These are phyloP conservation scores for Dictyostelium intermedium DNA, from an alignment of 78 protist genomes.

Conservation along the genomic window DNA sequence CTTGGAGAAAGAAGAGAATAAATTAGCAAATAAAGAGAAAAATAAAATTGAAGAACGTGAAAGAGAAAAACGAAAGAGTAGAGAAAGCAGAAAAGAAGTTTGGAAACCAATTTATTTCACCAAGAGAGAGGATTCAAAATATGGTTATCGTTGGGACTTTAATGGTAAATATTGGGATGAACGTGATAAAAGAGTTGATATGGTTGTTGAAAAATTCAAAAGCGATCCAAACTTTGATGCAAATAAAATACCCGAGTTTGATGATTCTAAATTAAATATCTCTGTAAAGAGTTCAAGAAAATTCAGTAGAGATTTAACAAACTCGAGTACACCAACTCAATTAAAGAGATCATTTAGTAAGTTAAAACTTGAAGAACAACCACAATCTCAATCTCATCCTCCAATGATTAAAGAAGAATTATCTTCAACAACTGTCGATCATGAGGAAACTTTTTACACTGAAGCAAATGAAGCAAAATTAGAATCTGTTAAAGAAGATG, in stretches of 20 bases:
- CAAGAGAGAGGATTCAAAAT: constrained; percentile 18
- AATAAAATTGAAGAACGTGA: constrained; percentile 72
- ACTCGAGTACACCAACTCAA: background rate
- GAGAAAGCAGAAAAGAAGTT: constrained; percentile 21
- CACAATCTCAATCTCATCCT: background rate
- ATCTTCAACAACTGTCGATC: background rate
- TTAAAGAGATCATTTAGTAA: background rate
- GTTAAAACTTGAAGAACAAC: background rate
- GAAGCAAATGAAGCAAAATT: background rate
- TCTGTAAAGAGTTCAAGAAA: background rate
- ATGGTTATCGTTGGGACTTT: constrained; percentile 67
- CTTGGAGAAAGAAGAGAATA: constrained; percentile 45
- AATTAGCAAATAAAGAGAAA: constrained; percentile 69
- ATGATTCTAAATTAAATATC: background rate
- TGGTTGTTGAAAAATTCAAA: background rate
- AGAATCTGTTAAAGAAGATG: constrained; percentile 5
- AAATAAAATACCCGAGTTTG: background rate
- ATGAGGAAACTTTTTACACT: background rate
- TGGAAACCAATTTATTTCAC: constrained; percentile 59
- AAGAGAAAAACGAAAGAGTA: constrained; percentile 48
- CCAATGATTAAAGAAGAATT: background rate
- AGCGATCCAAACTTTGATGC: background rate
- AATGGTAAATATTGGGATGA: constrained; percentile 57
- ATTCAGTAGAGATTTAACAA: background rate
- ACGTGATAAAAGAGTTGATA: constrained; percentile 39